Evolutionary conservation across 164 flowering plant genomes (phyloP), one percentile per base, ranked within the genome.

Genomic region (Amborella trichopoda): DNA sequence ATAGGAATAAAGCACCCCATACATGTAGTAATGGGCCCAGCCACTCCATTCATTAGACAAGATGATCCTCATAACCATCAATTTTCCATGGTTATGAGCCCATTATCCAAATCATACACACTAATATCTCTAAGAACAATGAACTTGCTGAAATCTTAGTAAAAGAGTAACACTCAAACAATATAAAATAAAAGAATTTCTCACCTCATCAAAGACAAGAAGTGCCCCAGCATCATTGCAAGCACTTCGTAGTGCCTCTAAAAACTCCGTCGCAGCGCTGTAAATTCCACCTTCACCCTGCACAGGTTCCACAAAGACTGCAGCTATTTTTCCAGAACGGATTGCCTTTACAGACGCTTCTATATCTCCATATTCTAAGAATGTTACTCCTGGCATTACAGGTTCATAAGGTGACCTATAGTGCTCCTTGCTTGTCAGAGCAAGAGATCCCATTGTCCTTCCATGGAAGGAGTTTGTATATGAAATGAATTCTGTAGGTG

Each of bases 281-380:
- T 77, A 58, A 46, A 91, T 84, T 32, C 96, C 99, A 16, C 99
- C 96, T 77, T 91, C 99, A 45, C 99, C 96, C 56, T 87, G 99
- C 16, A 91, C 71, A 11, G 96, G 97, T 62, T 91, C 99, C 38
- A 91, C 95, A 67, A 91, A 87, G 40, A 91, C 89, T 23, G 95
- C 95, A 8, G 99, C 96, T 27, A 65, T 65, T 52, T 78, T 80
- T 0, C 88, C 88, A 25, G 55, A 64, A 40, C 60, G 46, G 27
- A 87, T 84, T 23, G 64, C 42, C 36, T 72, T 64, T 46, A 48
- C 70, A 28, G 90, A 66, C 22, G 80, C 80, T 50, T 77, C 46
- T 30, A 72, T 60, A 55, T 87, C 57, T 19, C 99, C 96, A 64
- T 80, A 91, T 54, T 81, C 83, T 5, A 87, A 27, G 64, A 91